Conservation (phyloP, 2,329 filamentous ascomycete genomes). For the Fusarium anguioides region DNA sequence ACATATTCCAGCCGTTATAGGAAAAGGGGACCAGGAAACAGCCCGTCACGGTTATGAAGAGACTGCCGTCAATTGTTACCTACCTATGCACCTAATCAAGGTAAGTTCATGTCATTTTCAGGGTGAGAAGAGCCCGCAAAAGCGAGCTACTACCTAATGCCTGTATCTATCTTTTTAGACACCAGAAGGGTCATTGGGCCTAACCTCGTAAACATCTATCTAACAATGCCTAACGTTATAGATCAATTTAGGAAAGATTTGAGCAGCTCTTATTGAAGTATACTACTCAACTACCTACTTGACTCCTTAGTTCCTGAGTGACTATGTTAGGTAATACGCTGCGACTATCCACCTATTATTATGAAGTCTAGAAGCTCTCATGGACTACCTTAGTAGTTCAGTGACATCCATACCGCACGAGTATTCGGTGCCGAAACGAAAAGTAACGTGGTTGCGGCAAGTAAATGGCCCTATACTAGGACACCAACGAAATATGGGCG, state of each 20-base stretch:
- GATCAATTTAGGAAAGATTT: too few species aligned
- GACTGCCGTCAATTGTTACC: neutral
- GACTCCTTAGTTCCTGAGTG: neutral
- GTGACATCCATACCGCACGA: neutral
- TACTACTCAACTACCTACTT: neutral
- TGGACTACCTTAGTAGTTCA: neutral
- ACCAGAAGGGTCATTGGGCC: too few species aligned
- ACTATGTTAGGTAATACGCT: neutral
- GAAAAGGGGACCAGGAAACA: neutral
- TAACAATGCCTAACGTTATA: too few species aligned
- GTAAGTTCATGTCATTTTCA: too few species aligned
- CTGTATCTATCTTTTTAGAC: neutral
- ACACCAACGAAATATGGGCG: neutral
- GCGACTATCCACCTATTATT: too few species aligned
- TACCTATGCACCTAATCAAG: constrained; percentile 1
- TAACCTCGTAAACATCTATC: too few species aligned
- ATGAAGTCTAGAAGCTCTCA: neutral
- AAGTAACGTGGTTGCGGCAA: neutral
- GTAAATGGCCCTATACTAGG: neutral
- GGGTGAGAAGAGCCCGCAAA: neutral
- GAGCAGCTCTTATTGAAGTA: too few species aligned
- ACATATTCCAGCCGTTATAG: neutral
- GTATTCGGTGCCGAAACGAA: neutral
- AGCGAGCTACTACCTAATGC: neutral
- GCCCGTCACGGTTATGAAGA: neutral